Percentiles rank a stretch among this genome's conserved stretches.
Evolutionary conservation across 2,329 filamentous ascomycete species (phyloP).

Genomic region (Trichoderma sp.): DNA sequence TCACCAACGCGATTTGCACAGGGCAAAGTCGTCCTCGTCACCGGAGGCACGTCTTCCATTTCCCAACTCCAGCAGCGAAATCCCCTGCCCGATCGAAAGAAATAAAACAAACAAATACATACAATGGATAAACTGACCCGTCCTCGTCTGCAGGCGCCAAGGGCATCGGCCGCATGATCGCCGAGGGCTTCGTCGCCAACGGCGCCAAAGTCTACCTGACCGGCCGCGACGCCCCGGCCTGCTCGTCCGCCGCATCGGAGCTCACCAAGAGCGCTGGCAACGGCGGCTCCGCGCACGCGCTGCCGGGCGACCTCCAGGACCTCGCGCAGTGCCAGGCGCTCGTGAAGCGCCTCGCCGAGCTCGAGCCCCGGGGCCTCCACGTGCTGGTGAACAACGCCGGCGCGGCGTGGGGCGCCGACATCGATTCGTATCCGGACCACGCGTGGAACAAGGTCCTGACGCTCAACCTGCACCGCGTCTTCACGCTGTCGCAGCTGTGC

Average conservation of each 20-base stretch:
- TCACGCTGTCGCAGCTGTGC: slow-evolving; percentile 61
- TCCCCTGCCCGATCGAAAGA: neutral
- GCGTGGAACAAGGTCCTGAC: slow-evolving; percentile 59
- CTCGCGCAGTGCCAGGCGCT: slow-evolving; percentile 53
- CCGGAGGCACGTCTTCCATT: slow-evolving; percentile 39
- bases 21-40: slow-evolving; percentile 58
- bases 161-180: slow-evolving; percentile 66
- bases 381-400: slow-evolving; percentile 66
- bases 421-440: slow-evolving; percentile 56
- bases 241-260: slow-evolving; percentile 53
- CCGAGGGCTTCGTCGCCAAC: slow-evolving; percentile 61
- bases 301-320: slow-evolving; percentile 63
- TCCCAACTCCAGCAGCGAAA: neutral
- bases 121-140: neutral
- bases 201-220: slow-evolving; percentile 64
- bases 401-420: slow-evolving; percentile 60
- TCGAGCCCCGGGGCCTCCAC: slow-evolving; percentile 51
- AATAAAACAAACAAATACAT: neutral
- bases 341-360: slow-evolving; percentile 47
- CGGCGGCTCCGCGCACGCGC: slow-evolving; percentile 50
- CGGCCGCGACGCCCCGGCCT: slow-evolving; percentile 58
- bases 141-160: slow-evolving; percentile 42
- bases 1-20: slow-evolving; percentile 25
- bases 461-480: slow-evolving; percentile 66
- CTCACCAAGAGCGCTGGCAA: slow-evolving; percentile 45